Evolutionary conservation across 768 basidiomycete genomes (phyloP), one percentile per base, ranked within the genome.

Genomic region (Lentinula sp.): DNA sequence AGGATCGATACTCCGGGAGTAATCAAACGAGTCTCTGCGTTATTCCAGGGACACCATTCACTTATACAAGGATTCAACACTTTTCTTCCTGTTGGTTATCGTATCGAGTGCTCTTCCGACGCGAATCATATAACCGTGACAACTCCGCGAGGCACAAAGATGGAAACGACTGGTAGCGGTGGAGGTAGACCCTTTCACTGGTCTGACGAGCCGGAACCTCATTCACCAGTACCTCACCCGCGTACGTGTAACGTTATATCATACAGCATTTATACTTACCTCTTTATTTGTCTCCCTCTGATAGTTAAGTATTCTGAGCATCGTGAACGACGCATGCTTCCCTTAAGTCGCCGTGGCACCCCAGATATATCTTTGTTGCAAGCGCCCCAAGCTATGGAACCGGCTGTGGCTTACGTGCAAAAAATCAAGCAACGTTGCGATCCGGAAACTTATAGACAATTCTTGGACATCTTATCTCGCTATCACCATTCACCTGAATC

Each of bases 21-120:
- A 51, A 99, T 99, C 69, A 87, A 88, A 69, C 92, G 95, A 57
- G 96, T 98, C 32, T 96, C 95, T 1, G 84, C 87, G 53, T 85
- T 99, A 28, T 98, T 99, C 76, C 84, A 87, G 60, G 93, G 92
- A 1, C 93, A 97, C 68, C 92, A 93, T 0, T 70, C 78, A 5
- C 88, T 99, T 63, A 98, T 99, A 50, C 93, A 96, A 73, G 95
- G 95, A 9, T 99, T 99, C 82, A 98, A 98, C 75, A 97, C 95
- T 0, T 99, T 98, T 75, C 82, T 99, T 10, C 96, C 96, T 3
- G 81, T 84, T 21, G 96, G 96, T 15, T 99, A 98, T 70, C 87
- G 91, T 52, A 98, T 99, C 71, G 93, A 96, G 65, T 88, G 86
- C 65, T 81, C 81, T 13, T 76, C 75, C 35, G 86, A 90, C 66